Percentiles rank a stretch among this genome's conserved stretches.
phyloP scores from a whole-genome alignment of 2,329 filamentous ascomycete species.

The Ophiognomonia clavigignenti-juglandacearum region DNA sequence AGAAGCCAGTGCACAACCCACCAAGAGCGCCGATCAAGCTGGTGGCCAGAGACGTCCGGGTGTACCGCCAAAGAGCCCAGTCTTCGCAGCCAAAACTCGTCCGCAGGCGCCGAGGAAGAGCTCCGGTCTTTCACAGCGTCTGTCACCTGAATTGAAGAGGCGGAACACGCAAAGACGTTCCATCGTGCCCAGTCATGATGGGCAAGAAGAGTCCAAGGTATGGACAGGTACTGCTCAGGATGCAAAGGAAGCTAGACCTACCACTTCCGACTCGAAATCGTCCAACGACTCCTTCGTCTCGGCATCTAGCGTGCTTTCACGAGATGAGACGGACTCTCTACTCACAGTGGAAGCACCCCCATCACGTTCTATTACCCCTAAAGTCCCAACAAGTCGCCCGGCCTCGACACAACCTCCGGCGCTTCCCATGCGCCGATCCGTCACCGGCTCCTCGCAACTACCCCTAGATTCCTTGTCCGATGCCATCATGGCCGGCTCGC shows the following conservation, averaged over 20 bases:
- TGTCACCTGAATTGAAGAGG: not conserved
- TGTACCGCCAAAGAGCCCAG: not conserved
- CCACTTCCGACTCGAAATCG: slow-evolving; percentile 28
- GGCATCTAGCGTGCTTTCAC: slow-evolving; percentile 23
- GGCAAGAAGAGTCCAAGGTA: slow-evolving; percentile 7
- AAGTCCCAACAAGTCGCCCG: slow-evolving; percentile 19
- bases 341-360: not conserved
- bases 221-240: not conserved
- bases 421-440: slow-evolving; percentile 12
- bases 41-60: not conserved
- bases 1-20: not conserved
- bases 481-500: slow-evolving; percentile 70
- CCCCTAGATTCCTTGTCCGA: slow-evolving; percentile 63
- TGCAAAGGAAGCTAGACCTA: slow-evolving; percentile 6
- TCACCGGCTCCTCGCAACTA: slow-evolving; percentile 24
- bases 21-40: not conserved
- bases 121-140: not conserved
- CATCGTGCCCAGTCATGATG: slow-evolving; percentile 2
- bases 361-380: slow-evolving; percentile 2
- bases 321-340: slow-evolving; percentile 7
- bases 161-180: not conserved
- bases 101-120: slow-evolving; percentile 5
- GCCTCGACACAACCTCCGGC: slow-evolving; percentile 7
- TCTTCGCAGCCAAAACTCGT: not conserved
- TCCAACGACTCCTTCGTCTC: slow-evolving; percentile 44